Evolutionary conservation across 805 yeast genomes (phyloP).

Genomic region (Candida hungchunana): DNA sequence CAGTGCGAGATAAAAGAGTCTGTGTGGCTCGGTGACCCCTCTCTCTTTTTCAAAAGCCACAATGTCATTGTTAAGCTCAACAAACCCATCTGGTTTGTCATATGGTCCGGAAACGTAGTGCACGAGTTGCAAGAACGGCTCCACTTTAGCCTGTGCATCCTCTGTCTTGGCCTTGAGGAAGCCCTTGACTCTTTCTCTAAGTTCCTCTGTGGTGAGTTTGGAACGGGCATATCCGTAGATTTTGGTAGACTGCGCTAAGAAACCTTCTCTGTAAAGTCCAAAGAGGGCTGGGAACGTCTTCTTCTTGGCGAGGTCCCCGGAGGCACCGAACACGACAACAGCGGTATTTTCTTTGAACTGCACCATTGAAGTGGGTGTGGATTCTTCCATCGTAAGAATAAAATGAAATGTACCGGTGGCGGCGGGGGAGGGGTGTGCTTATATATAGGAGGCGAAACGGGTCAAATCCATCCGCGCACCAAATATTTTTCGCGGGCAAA

Average conservation of each 20-base stretch:
- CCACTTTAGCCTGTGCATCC: conserved; percentile 38
- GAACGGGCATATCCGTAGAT: conserved; percentile 94
- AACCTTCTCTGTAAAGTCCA: conserved; percentile 74
- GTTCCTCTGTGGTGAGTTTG: conserved; percentile 59
- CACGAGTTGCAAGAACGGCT: conserved; percentile 61
- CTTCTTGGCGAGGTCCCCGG: conserved; percentile 93
- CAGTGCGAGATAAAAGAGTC: conserved; percentile 87
- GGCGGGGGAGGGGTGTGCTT: neutral
- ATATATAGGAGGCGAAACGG: no score
- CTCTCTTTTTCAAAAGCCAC: conserved; percentile 52
- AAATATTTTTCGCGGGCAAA: no score
- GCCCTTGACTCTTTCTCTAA: conserved; percentile 60
- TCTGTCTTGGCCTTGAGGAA: conserved; percentile 55
- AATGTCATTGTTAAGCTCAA: conserved; percentile 49
- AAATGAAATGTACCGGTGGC: neutral
- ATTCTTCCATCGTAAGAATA: neutral
- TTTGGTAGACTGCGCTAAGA: conserved; percentile 61
- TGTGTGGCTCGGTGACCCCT: conserved; percentile 52
- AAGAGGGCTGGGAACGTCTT: conserved; percentile 88
- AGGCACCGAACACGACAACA: conserved; percentile 87
- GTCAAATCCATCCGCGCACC: conserved; percentile 9
- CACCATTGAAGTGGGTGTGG: conserved; percentile 14
- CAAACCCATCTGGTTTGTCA: conserved; percentile 74
- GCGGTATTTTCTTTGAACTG: conserved; percentile 61
- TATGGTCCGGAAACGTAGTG: conserved; percentile 76